Conservation (phyloP, 371 early-diverging fungal species). For the Nematocida minor region DNA sequence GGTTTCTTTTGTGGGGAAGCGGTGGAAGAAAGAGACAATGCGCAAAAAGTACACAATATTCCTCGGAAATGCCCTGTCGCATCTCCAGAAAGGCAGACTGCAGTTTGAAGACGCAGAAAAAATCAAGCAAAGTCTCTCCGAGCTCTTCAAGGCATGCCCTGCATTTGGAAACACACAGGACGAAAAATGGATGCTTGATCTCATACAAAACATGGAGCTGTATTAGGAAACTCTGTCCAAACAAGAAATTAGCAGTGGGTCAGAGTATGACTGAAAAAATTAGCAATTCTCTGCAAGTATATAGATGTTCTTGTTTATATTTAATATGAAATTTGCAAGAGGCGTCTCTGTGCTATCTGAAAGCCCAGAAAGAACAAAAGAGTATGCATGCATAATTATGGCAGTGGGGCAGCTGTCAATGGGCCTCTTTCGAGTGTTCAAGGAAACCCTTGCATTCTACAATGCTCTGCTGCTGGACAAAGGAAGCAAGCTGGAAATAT, state of each 20-base stretch:
- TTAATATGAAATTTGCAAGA: no score
- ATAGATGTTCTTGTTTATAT: constrained; percentile 3
- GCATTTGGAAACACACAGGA: constrained; percentile 7
- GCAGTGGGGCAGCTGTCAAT: neutral
- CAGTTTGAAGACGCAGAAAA: neutral
- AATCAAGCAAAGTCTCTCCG: neutral
- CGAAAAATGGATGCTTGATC: constrained; percentile 11
- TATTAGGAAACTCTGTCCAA: neutral
- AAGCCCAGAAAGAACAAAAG: neutral
- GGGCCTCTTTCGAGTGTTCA: neutral
- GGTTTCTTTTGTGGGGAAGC: neutral
- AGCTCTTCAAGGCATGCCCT: neutral
- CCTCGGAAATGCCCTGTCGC: constrained; percentile 38
- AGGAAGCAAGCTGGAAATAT: neutral
- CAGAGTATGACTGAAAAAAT: no score
- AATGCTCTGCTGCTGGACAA: neutral
- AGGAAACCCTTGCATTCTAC: neutral
- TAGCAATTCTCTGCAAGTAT: no score
- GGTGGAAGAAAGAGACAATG: neutral
- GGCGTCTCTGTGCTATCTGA: no score
- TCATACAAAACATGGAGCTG: constrained; percentile 10
- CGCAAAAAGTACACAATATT: constrained; percentile 16
- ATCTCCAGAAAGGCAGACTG: neutral
- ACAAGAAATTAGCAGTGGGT: no score
- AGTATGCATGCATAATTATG: neutral